Base-by-base conservation (phyloP, 139 green algal species). In the Chlorella sp. region DNA sequence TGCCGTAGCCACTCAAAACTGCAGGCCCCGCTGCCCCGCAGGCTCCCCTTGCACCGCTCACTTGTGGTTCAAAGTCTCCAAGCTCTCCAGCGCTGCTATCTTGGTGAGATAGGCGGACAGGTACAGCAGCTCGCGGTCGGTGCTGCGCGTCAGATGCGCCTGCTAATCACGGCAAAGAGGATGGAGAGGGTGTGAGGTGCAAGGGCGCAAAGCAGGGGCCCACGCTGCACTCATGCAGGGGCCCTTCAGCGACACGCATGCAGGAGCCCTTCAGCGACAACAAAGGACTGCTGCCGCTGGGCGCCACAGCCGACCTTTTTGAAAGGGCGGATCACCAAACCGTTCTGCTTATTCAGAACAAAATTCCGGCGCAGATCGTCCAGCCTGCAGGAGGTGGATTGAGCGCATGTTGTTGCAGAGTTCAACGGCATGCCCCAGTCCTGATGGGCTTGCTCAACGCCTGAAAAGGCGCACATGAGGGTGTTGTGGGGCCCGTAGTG, bases 351-450 rank as follows among this genome's bases (percentile, higher is more conserved):
- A 87, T 99, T 99, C 91, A 99, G 95, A 14, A 99, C 90, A 81
- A 96, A 99, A 89, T 99, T 99, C 41, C 96, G 88, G 68, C 92
- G 88, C 28, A 99, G 89, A 88, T 99, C 96, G 84, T 99, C 97
- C 14, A 73, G 36, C 58, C 58, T 67, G 58, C 22, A 32, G 58
- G 58, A 14, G 3, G 51, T 14, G 16, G 51, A 17, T 60, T 60
- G 51, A 17, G 51, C 51, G 51, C 70, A 34, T 16, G 40, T 34
- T 40, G 51, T n/a, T 14, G n/a, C n/a, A n/a, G n/a, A n/a, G n/a
- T n/a, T n/a, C n/a, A n/a, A n/a, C n/a, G n/a, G n/a, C n/a, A n/a
- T n/a, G n/a, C n/a, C n/a, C n/a, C n/a, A n/a, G n/a, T n/a, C n/a
- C n/a, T n/a, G n/a, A n/a, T n/a, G n/a, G n/a, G n/a, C n/a, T n/a